phyloP scores from a whole-genome alignment of 768 basidiomycete species.

The Termitomyces sp. region DNA sequence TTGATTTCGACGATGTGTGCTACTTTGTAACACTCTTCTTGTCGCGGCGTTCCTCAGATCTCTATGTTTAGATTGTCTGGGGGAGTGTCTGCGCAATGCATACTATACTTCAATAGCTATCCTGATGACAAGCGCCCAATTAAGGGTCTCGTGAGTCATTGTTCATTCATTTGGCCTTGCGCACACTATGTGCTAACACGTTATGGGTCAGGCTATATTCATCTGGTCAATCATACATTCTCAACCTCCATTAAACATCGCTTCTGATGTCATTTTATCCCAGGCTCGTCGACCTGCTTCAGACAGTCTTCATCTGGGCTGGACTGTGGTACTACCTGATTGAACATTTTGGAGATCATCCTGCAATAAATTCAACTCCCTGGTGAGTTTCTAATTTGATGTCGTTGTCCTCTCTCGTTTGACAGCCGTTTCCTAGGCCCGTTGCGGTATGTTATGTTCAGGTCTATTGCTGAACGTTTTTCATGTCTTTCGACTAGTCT shows the following conservation, averaged over 20 bases:
- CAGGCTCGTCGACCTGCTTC: conserved; percentile 3
- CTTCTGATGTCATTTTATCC: background rate
- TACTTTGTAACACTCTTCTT: background rate
- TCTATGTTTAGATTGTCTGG: conserved; percentile 6
- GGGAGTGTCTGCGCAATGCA: conserved; percentile 4
- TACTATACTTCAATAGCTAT: conserved; percentile 8
- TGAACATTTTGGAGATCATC: conserved; percentile 1
- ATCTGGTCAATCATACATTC: background rate
- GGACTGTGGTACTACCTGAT: conserved; percentile 4
- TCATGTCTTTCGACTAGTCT: background rate
- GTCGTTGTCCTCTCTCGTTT: background rate
- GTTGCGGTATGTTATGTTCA: background rate
- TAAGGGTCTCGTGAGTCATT: conserved; percentile 7
- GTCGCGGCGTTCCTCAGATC: background rate
- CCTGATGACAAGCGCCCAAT: conserved; percentile 1
- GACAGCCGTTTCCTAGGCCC: background rate
- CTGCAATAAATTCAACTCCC: background rate
- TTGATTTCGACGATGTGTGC: conserved; percentile 9
- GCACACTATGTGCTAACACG: background rate
- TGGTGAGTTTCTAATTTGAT: background rate
- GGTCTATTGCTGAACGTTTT: background rate
- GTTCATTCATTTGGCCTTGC: background rate
- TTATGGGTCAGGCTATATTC: background rate
- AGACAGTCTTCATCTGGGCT: conserved; percentile 7
- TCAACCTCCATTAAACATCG: background rate